These are phyloP conservation scores for Lathyrus tuberosus DNA, from an alignment of 306 rosid genomes.

Conservation along the genomic window DNA sequence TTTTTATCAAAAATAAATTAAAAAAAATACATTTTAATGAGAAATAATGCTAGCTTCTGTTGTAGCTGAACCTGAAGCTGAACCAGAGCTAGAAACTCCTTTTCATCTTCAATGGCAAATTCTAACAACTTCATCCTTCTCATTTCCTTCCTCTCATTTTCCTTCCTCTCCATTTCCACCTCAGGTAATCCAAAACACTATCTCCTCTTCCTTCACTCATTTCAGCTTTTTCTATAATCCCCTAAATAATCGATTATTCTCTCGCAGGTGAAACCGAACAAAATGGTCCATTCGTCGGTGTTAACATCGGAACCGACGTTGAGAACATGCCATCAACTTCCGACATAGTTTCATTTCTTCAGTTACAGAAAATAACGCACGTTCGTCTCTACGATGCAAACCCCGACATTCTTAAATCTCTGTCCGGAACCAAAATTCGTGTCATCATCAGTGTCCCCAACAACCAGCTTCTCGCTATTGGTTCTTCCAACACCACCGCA, in stretches of 20 bases:
- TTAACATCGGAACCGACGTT: constrained; percentile 82
- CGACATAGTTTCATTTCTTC: constrained; percentile 65
- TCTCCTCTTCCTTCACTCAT: background rate
- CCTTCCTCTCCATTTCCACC: constrained; percentile 33
- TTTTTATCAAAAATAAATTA: background rate
- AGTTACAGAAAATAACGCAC: constrained; percentile 69
- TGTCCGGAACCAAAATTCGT: constrained; percentile 66
- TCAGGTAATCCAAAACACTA: constrained; percentile 41
- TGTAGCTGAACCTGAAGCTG: constrained; percentile 60
- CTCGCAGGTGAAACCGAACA: constrained; percentile 48
- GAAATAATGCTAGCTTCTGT: constrained; percentile 83
- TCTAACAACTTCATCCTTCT: constrained; percentile 41
- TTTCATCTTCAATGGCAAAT: constrained; percentile 58
- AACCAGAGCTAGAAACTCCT: constrained; percentile 44
- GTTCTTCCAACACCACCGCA: constrained; percentile 89
- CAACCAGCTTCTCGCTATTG: constrained; percentile 86
- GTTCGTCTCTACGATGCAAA: constrained; percentile 81
- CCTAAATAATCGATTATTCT: background rate
- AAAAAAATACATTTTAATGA: constrained; percentile 18
- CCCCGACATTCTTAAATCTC: constrained; percentile 68
- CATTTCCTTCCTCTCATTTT: constrained; percentile 30
- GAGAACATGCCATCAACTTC: constrained; percentile 57
- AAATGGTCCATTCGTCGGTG: constrained; percentile 70
- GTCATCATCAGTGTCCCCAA: constrained; percentile 83
- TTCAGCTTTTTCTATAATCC: background rate